Percentiles rank a stretch among this genome's conserved stretches.
These are phyloP conservation scores for Diversispora eburnea DNA, from an alignment of 192 early-diverging fungal genomes.

Conservation along the genomic window DNA sequence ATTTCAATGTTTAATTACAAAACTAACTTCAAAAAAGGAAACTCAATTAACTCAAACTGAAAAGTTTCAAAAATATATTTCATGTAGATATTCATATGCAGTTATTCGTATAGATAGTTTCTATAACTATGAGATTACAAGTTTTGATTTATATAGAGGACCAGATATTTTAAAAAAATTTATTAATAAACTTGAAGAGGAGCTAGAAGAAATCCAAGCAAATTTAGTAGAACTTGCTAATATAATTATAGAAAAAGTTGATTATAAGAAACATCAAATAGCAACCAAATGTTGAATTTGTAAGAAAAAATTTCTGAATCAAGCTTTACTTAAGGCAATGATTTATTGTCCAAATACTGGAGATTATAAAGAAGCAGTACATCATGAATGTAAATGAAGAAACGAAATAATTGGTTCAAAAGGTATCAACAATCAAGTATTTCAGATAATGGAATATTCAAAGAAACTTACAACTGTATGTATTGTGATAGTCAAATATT, in stretches of 20 bases:
- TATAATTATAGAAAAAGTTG: background rate
- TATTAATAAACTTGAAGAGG: background rate
- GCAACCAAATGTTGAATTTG: background rate
- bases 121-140: conserved; percentile 3
- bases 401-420: conserved; percentile 17
- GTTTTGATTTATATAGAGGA: conserved; percentile 7
- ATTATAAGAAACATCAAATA: background rate
- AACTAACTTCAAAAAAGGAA: too few species aligned
- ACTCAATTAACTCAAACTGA: too few species aligned
- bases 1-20: too few species aligned
- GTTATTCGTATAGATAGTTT: background rate
- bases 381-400: background rate
- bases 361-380: conserved; percentile 2
- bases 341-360: conserved; percentile 9
- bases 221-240: background rate
- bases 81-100: background rate
- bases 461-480: conserved; percentile 9
- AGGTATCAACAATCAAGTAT: conserved; percentile 14
- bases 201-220: background rate
- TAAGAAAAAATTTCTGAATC: conserved; percentile 16
- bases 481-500: conserved; percentile 16
- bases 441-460: conserved; percentile 17
- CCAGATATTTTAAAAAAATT: conserved; percentile 4
- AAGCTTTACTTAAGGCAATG: conserved; percentile 6
- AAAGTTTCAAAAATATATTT: too few species aligned